Evolutionary conservation across 345 rosid genomes (phyloP), one percentile per base, ranked within the genome.

Genomic region (Citrus mangshanensis): DNA sequence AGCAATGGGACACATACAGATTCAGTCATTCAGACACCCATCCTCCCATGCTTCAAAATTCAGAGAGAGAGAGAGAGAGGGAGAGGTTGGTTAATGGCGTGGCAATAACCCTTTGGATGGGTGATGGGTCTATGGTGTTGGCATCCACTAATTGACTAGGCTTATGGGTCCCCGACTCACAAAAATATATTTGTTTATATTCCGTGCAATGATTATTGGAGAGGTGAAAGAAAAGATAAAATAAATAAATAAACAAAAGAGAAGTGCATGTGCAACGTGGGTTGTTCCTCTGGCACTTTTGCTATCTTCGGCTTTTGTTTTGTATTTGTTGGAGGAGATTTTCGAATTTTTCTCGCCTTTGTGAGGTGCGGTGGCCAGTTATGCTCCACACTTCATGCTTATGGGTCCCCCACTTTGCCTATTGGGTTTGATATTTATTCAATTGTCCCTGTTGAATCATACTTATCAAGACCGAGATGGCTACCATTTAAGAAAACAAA

Each of bases 211-310:
- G 88, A 86, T 86, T 80, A 69, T 78, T 80, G 83, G 77, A 30
- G 74, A 42, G 76, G 85, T 66, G 87, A 72, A 79, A 76, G 72
- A 68, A 75, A 77, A 58, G 21, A 77, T 70, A 19, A 54, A 54
- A 54, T 16, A 18, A 54, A 18, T 54, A 54, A 54, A 16, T 18
- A 84, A 82, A 75, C 67, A 79, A 84, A 64, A 32, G 69, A 32
- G 24, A 64, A 78, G 74, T 79, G 90, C 89, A 87, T 87, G 89
- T 86, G 90, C 89, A 60, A 59, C 74, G 88, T 79, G 81, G 80
- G 86, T 25, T 79, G 79, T 73, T 78, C 49, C 72, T 76, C 82
- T 76, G 85, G 70, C 86, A 63, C 79, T 67, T 84, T 78, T 74
- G 37, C 84, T 64, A 81, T 78, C 81, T 79, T 73, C 18, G 75